Conservation (phyloP, 2,329 filamentous ascomycete genomes). For the Penicillium psychrosexuale region DNA sequence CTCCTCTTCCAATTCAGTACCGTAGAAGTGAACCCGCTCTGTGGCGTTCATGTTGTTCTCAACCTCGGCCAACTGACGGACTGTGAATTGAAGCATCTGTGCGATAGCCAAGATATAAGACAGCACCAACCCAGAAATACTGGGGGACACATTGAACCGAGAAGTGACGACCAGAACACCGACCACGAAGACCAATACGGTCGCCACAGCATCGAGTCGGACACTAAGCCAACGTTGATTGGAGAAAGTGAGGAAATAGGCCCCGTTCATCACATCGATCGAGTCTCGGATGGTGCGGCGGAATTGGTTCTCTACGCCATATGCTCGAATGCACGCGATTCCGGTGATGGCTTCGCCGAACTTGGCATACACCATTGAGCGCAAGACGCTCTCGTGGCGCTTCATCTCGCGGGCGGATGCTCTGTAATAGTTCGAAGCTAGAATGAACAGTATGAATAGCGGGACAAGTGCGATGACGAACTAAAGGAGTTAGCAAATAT, state of each 20-base stretch:
- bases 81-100: constrained; percentile 93
- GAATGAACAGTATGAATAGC: constrained; percentile 72
- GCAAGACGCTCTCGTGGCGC: constrained; percentile 83
- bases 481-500: constrained; percentile 20
- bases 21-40: constrained; percentile 88
- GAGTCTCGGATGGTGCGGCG: constrained; percentile 64
- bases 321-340: constrained; percentile 81
- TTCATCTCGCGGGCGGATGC: constrained; percentile 91
- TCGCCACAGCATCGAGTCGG: constrained; percentile 80
- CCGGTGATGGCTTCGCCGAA: constrained; percentile 80
- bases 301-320: constrained; percentile 77
- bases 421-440: constrained; percentile 83
- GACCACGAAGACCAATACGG: constrained; percentile 77
- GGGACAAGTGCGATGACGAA: constrained; percentile 69
- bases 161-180: constrained; percentile 90
- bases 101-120: constrained; percentile 92
- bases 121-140: constrained; percentile 80
- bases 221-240: constrained; percentile 92
- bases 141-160: constrained; percentile 78
- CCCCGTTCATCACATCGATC: constrained; percentile 88
- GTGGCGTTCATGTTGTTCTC: constrained; percentile 98
- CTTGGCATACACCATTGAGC: constrained; percentile 83
- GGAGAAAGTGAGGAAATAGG: constrained; percentile 91
- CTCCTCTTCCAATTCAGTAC: constrained; percentile 80
- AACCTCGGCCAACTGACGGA: constrained; percentile 89